Base-by-base conservation (phyloP, 345 rosid genomes). In the Citrus unshiu region DNA sequence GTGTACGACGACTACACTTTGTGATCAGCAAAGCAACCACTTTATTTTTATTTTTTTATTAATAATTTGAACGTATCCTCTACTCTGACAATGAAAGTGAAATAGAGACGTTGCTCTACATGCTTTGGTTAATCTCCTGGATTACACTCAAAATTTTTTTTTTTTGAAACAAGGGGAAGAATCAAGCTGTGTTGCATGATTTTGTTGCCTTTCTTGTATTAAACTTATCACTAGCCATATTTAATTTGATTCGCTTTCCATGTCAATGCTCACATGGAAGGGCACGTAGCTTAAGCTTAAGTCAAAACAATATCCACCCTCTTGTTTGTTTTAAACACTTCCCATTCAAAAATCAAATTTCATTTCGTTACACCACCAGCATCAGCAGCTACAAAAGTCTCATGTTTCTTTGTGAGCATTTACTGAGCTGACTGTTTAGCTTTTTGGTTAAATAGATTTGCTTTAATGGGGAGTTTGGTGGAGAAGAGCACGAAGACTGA, bases 401-500 rank as follows among this genome's bases (percentile, higher is more conserved):
- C 43, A 34, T 65, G 43, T 65, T 34, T 34, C 69, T 34, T 19
- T 65, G 69, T 34, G 39, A 59, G 62, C 22, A 35, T 21, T 27
- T 9, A 7, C 16, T 40, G n/a, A 56, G 19, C 70, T 32, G 43
- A 56, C 58, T 12, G 30, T 60, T 70, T 0, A 68, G 67, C 81
- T 59, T 77, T 70, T 80, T 76, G 58, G 72, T 65, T 35, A 25
- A 9, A 34, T 40, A 62, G 67, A 8, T 77, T 73, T 40, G 14
- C 25, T 24, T 24, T 40, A 32, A 95, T 95, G 98, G 93, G 90
- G 77, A 86, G 77, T 80, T 78, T 79, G 43, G 89, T 63, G 83
- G 90, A 88, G 89, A 85, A 77, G 87, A 82, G 83, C 57, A 83
- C 86, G 24, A 61, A 72, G 88, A 85, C 73, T 29, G 92, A 88